These are phyloP conservation scores for Metschnikowia gruessii DNA, from an alignment of 805 yeast species.

Conservation along the genomic window DNA sequence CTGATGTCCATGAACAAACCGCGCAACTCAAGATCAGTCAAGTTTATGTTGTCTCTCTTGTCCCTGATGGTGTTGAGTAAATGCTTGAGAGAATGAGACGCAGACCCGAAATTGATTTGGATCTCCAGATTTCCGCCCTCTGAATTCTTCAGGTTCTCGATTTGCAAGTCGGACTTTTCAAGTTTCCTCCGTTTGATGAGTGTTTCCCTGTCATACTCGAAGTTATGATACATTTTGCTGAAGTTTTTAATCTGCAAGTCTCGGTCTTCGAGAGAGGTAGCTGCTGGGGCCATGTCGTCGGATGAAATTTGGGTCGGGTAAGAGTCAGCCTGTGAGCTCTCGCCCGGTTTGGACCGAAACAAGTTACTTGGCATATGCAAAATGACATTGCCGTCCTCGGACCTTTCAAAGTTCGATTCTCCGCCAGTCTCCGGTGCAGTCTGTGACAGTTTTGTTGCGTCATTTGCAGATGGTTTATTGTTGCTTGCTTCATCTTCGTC, in stretches of 20 bases:
- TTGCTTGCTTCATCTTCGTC: constrained; percentile 18
- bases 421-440: constrained; percentile 8
- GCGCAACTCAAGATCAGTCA: constrained; percentile 81
- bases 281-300: constrained; percentile 12
- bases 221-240: constrained; percentile 70
- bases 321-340: constrained; percentile 10
- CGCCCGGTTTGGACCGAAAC: constrained; percentile 13
- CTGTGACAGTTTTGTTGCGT: not conserved
- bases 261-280: constrained; percentile 35
- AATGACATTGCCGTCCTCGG: constrained; percentile 31
- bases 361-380: constrained; percentile 35
- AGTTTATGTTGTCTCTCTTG: constrained; percentile 66
- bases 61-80: constrained; percentile 74
- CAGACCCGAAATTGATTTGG: constrained; percentile 38
- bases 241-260: constrained; percentile 55
- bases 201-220: constrained; percentile 75
- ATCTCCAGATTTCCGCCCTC: constrained; percentile 34
- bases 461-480: constrained; percentile 21
- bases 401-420: constrained; percentile 16
- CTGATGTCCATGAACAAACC: constrained; percentile 88
- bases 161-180: constrained; percentile 74
- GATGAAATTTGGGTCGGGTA: constrained; percentile 13
- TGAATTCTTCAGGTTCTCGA: constrained; percentile 35
- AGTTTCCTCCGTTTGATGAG: constrained; percentile 70
- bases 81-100: constrained; percentile 59